Evolutionary conservation across 768 basidiomycete species (phyloP), one percentile per base, ranked within the genome.

Genomic region (Suillus fuscotomentosus): DNA sequence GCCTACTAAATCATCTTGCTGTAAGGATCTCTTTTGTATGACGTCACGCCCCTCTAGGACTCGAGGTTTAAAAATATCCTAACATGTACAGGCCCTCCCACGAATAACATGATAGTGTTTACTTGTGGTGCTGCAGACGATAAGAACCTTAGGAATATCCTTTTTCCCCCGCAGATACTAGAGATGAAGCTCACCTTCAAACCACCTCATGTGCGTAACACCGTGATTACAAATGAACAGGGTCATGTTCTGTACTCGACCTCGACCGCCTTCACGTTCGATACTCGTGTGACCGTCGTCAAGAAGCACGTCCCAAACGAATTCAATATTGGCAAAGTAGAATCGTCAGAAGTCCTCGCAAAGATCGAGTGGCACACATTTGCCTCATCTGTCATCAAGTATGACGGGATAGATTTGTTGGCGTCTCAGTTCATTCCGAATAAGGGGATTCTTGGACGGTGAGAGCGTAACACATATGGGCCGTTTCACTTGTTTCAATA

Each of bases 281-380:
- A 45, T 34, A 48, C 41, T 39, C 67, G 67, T 43, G 54, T 39
- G 20, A 68, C 68, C 7, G 62, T 34, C 3, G 59, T 68, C 22
- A 51, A 47, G 17, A 66, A 65, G 39, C 54, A 65, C 20, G 60
- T 60, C 8, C 47, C 64, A 14, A 60, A 53, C 27, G 61, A 63
- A 24, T 65, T 59, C 55, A 63, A 41, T 14, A 36, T 65, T 10
- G 65, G 67, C 17, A 56, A 61, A 55, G 59, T 57, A 4, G 71
- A 71, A 42, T 67, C 68, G 31, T 74, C 70, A 56, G 70, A 66
- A 0, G 65, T 64, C 20, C 63, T 76, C 15, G 76, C 70, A 11
- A 61, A 71, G 38, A 73, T 78, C 13, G 65, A 74, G 22, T 76
- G 72, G 70, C 68, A 67, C 2, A 27, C 64, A 17, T 27, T 74